phyloP scores from a whole-genome alignment of 2,329 filamentous ascomycete species.

The Zasmidium citrigriseum region DNA sequence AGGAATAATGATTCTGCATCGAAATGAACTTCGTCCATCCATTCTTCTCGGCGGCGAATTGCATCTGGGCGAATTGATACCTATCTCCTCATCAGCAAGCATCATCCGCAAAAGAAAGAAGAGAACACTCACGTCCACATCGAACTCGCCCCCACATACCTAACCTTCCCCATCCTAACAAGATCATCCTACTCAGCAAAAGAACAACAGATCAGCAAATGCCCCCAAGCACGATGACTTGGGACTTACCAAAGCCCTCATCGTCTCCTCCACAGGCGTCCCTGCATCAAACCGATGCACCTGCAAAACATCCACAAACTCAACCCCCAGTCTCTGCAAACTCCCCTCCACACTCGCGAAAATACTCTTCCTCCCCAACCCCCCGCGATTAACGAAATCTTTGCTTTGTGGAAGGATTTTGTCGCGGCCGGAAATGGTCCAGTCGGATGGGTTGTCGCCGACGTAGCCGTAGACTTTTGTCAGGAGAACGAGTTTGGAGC shows the following conservation, averaged over 20 bases:
- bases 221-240: too few relatives aligned
- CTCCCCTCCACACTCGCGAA: slow-evolving; percentile 65
- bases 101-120: background rate
- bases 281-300: slow-evolving; percentile 61
- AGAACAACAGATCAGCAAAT: too few relatives aligned
- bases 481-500: slow-evolving; percentile 65
- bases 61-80: slow-evolving; percentile 56
- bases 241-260: slow-evolving; percentile 52
- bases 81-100: background rate
- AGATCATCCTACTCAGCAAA: too few relatives aligned
- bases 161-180: slow-evolving; percentile 53
- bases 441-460: slow-evolving; percentile 23
- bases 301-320: slow-evolving; percentile 63
- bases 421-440: slow-evolving; percentile 10
- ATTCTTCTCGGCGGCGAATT: slow-evolving; percentile 57
- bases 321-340: slow-evolving; percentile 54
- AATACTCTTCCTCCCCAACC: slow-evolving; percentile 64
- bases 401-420: slow-evolving; percentile 8
- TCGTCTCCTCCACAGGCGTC: slow-evolving; percentile 60
- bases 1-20: slow-evolving; percentile 62
- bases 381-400: slow-evolving; percentile 49
- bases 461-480: slow-evolving; percentile 64
- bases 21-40: slow-evolving; percentile 63
- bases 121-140: background rate
- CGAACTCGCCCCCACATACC: slow-evolving; percentile 21